Conservation (phyloP, 768 basidiomycete genomes). For the Auricularia sp. region DNA sequence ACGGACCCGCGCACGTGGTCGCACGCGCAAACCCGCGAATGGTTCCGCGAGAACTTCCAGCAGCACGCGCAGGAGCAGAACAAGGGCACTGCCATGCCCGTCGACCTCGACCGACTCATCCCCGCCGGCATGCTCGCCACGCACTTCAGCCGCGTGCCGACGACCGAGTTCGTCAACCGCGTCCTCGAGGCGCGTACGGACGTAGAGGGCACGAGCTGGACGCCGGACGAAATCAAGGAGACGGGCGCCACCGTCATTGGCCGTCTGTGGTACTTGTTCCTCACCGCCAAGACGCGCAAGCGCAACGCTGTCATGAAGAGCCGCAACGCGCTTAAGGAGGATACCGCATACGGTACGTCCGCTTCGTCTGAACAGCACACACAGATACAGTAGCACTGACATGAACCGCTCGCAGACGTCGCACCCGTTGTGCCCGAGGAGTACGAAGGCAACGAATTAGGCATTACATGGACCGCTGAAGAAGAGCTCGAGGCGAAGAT, state of each 20-base stretch:
- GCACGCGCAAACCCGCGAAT: conserved; percentile 19
- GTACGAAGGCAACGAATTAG: not conserved
- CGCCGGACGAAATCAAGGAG: conserved; percentile 5
- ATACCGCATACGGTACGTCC: not conserved
- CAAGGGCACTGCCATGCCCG: not conserved
- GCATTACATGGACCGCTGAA: not conserved
- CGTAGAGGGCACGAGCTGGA: not conserved
- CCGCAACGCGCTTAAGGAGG: conserved; percentile 9
- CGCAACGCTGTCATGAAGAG: conserved; percentile 27
- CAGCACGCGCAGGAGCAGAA: conserved; percentile 8
- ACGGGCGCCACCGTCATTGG: conserved; percentile 18
- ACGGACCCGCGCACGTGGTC: conserved; percentile 27
- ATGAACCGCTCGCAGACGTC: not conserved
- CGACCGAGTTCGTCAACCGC: not conserved
- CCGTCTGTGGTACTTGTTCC: conserved; percentile 19
- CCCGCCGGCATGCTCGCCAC: not conserved
- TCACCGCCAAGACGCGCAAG: conserved; percentile 23
- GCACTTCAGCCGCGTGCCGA: not conserved
- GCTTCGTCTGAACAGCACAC: not conserved
- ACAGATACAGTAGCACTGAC: not conserved
- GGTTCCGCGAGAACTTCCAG: conserved; percentile 20
- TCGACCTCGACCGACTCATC: not conserved
- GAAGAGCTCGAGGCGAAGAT: not conserved
- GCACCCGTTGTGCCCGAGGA: not conserved
- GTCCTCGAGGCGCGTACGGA: not conserved